Evolutionary conservation across 2,329 filamentous ascomycete genomes (phyloP).

Genomic region (Leptosphaerulina australis): DNA sequence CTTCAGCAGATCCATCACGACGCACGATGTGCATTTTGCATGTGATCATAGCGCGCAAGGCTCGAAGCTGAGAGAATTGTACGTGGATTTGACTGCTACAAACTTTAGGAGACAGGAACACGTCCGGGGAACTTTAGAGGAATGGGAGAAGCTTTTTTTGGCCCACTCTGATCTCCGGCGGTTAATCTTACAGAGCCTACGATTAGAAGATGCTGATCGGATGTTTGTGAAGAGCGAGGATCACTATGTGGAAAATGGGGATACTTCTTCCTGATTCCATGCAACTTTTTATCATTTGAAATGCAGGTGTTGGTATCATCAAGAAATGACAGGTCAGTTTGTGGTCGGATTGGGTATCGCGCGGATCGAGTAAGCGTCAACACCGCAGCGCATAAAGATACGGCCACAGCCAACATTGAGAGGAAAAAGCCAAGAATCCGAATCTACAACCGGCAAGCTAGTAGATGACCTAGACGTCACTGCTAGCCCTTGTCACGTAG

Average conservation of each 20-base stretch:
- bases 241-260: slow-evolving; percentile 5
- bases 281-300: no score
- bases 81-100: slow-evolving; percentile 3
- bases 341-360: no score
- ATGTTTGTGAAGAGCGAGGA: slow-evolving; percentile 3
- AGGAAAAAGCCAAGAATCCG: no score
- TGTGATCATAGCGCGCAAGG: slow-evolving; percentile 9
- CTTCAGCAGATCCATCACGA: slow-evolving; percentile 35
- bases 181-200: slow-evolving; percentile 8
- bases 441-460: no score
- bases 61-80: slow-evolving; percentile 20
- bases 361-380: no score
- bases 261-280: no score
- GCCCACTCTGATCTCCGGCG: slow-evolving; percentile 7
- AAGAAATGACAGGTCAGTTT: no score
- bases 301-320: no score
- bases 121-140: slow-evolving; percentile 10
- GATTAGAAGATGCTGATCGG: neutral
- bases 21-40: slow-evolving; percentile 12
- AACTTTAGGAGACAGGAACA: neutral
- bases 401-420: no score
- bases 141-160: slow-evolving; percentile 18
- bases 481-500: no score
- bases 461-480: no score
- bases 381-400: no score